These are phyloP conservation scores for Ilyonectria destructans DNA, from an alignment of 2,329 filamentous ascomycete genomes.

Conservation along the genomic window DNA sequence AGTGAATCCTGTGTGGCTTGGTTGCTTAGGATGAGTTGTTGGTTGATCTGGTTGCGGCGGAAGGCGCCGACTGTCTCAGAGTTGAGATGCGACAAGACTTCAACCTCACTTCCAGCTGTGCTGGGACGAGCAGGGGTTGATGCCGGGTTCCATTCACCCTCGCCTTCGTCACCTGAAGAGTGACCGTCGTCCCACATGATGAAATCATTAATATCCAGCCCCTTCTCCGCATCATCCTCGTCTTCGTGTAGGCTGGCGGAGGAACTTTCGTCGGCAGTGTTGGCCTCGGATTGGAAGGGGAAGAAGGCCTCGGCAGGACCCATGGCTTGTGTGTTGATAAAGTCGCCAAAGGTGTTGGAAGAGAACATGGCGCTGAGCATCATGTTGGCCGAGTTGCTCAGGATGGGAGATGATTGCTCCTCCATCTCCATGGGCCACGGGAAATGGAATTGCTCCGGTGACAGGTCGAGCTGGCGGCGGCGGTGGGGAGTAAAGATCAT, in stretches of 20 bases:
- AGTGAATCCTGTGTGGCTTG: constrained; percentile 76
- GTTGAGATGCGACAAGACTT: constrained; percentile 73
- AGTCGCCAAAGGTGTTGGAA: constrained; percentile 69
- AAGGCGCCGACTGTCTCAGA: constrained; percentile 83
- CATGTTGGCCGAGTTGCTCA: constrained; percentile 79
- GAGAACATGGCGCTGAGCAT: constrained; percentile 84
- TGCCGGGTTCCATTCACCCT: constrained; percentile 66
- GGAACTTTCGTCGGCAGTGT: constrained; percentile 67
- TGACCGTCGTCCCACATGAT: constrained; percentile 76
- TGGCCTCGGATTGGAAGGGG: constrained; percentile 75
- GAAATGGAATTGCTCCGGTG: constrained; percentile 70
- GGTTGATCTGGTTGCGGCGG: constrained; percentile 77
- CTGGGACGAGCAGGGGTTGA: constrained; percentile 68
- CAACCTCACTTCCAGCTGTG: constrained; percentile 65
- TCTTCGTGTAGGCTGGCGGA: constrained; percentile 61
- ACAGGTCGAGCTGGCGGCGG: constrained; percentile 66
- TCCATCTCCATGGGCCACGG: constrained; percentile 60
- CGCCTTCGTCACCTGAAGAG: constrained; percentile 73
- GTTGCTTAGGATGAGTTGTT: constrained; percentile 73
- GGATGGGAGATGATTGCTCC: constrained; percentile 68
- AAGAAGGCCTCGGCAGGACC: constrained; percentile 85
- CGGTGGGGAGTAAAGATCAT: constrained; percentile 75
- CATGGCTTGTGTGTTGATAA: constrained; percentile 76
- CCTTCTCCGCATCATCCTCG: constrained; percentile 76
- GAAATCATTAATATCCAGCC: constrained; percentile 80